Conservation (phyloP, 1,139 yeast species). For the Schwanniomyces etchellsii region DNA sequence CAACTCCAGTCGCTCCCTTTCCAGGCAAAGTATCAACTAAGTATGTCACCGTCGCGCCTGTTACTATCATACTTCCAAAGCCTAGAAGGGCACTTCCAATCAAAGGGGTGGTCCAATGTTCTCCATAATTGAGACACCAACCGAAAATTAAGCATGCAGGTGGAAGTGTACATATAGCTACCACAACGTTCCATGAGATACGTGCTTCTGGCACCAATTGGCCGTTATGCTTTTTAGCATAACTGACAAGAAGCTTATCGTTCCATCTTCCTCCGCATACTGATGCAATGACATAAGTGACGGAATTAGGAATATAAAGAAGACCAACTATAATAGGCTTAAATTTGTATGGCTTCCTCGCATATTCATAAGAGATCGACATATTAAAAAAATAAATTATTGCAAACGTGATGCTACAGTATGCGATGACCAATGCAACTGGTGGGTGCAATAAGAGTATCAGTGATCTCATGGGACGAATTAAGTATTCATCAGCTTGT, state of each 20-base stretch:
- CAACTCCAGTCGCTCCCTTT: conserved; percentile 85
- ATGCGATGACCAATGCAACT: conserved; percentile 56
- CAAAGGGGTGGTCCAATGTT: conserved; percentile 71
- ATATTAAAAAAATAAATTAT: conserved; percentile 69
- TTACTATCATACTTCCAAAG: conserved; percentile 76
- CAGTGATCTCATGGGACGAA: conserved; percentile 47
- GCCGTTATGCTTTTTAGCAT: conserved; percentile 56
- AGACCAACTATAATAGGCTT: conserved; percentile 63
- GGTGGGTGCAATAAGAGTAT: conserved; percentile 65
- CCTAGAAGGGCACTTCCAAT: conserved; percentile 82
- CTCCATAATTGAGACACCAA: conserved; percentile 66
- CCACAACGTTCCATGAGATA: conserved; percentile 65
- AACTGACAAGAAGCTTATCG: conserved; percentile 52
- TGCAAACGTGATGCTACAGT: conserved; percentile 65
- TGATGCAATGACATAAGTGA: conserved; percentile 70
- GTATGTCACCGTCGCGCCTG: conserved; percentile 77
- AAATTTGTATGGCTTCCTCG: conserved; percentile 66
- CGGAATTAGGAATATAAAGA: conserved; percentile 77
- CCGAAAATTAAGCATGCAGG: conserved; percentile 70
- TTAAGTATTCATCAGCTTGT: conserved; percentile 33
- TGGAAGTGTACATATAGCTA: conserved; percentile 60
- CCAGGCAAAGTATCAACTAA: conserved; percentile 84
- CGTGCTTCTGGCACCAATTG: conserved; percentile 71
- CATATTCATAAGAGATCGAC: conserved; percentile 61
- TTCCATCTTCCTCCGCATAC: conserved; percentile 77